Evolutionary conservation across 352 stramenopile species (phyloP), one percentile per base, ranked within the genome.

Genomic region (Phytophthora hibernalis): DNA sequence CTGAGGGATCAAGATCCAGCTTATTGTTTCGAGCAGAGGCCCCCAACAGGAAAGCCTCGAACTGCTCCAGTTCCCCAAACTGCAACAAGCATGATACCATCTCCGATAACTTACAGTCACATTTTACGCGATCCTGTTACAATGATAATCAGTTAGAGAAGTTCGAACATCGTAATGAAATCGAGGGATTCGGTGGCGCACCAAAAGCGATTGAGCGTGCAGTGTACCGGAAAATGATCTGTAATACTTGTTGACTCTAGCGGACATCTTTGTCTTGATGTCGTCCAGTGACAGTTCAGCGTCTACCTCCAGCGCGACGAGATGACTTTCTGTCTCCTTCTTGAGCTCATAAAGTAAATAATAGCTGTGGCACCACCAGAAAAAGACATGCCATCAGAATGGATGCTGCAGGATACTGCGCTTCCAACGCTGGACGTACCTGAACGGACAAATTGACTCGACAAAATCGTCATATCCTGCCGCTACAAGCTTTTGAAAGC

Each of bases 231-330:
- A 71, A 54, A 86, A 88, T 9, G 64, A 68, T 16, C 47, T 78
- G n/a, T 47, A 45, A 37, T 80, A 85, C 3, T 66, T 72, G 37
- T 65, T 54, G 3, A 86, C 68, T 22, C 79, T 58, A 10, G 79
- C 64, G 9, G 67, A 69, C 79, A 88, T 86, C 44, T 88, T 88
- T 20, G 42, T 58, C 26, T 77, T 82, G 22, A 86, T 54, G 6
- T 77, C 35, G 21, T 73, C 56, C 10, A 83, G 40, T 0, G 54
- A 68, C 10, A 71, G 16, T 40, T 76, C 62, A 1, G 68, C 35
- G 33, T 75, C 60, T 26, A 51, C 42, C 4, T 65, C 57, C 47
- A 79, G 31, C 5, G 62, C 15, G 10, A 59, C 28, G 8, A 79
- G 9, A 16, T 77, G 65, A 22, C 47, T 67, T 61, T 88, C 79